A percentile compares a stretch with the other conserved stretches of the same genome.
phyloP scores from a whole-genome alignment of 495 filamentous ascomycete genomes.

The Talaromyces wortmannii region DNA sequence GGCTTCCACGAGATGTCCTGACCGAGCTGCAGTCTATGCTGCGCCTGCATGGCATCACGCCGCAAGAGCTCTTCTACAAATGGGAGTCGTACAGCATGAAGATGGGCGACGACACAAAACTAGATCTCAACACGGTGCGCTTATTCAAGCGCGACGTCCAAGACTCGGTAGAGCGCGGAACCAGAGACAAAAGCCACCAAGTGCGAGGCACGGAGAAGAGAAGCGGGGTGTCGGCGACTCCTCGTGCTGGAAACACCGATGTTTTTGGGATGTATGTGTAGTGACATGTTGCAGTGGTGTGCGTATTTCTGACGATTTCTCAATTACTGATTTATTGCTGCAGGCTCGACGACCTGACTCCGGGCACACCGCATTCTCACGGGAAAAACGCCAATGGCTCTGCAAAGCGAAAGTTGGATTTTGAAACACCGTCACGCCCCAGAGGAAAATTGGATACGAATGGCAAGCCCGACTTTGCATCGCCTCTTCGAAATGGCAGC shows the following conservation, averaged over 20 bases:
- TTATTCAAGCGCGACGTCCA: slow-evolving; percentile 82
- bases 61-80: slow-evolving; percentile 88
- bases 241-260: slow-evolving; percentile 58
- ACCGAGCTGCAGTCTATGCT: slow-evolving; percentile 78
- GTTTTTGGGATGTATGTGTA: slow-evolving; percentile 73
- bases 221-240: slow-evolving; percentile 48
- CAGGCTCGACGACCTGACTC: slow-evolving; percentile 73
- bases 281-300: background rate
- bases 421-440: slow-evolving; percentile 47
- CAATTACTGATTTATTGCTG: background rate
- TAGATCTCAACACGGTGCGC: slow-evolving; percentile 60
- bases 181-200: slow-evolving; percentile 45
- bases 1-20: slow-evolving; percentile 64
- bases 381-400: slow-evolving; percentile 42
- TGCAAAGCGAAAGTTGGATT: slow-evolving; percentile 56
- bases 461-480: slow-evolving; percentile 25
- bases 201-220: slow-evolving; percentile 58
- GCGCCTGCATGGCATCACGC: slow-evolving; percentile 65
- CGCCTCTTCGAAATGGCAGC: slow-evolving; percentile 12
- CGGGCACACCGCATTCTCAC: slow-evolving; percentile 56
- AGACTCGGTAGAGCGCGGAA: slow-evolving; percentile 72
- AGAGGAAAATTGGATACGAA: slow-evolving; percentile 38
- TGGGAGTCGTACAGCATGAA: slow-evolving; percentile 97
- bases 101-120: slow-evolving; percentile 73
- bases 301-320: background rate